These are phyloP conservation scores for Verticillium albo-atrum DNA, from an alignment of 2,329 filamentous ascomycete genomes.

Conservation along the genomic window DNA sequence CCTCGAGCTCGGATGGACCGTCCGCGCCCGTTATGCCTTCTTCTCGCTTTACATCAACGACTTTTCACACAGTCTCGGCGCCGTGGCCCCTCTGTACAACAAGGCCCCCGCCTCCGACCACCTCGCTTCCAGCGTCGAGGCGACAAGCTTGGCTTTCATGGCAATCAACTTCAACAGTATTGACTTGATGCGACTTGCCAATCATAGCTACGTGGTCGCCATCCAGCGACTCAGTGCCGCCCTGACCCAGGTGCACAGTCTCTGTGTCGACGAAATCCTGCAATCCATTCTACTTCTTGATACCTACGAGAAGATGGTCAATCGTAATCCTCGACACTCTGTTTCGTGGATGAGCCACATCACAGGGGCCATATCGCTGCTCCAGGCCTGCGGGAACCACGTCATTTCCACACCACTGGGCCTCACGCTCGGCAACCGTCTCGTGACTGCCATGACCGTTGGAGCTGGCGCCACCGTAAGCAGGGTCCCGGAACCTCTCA, in stretches of 20 bases:
- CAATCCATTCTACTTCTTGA: constrained; percentile 20
- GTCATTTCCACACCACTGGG: constrained; percentile 1
- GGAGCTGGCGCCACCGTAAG: neutral
- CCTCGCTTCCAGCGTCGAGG: constrained; percentile 17
- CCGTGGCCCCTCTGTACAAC: constrained; percentile 12
- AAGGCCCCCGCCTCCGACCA: constrained; percentile 5
- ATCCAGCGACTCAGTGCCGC: neutral
- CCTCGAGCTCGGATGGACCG: constrained; percentile 12
- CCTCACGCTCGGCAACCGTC: neutral
- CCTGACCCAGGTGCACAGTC: neutral
- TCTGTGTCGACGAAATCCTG: constrained; percentile 11
- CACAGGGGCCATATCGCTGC: constrained; percentile 14
- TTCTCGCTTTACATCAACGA: constrained; percentile 16
- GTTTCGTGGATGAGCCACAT: constrained; percentile 16
- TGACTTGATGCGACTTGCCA: constrained; percentile 6
- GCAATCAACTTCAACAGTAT: constrained; percentile 4
- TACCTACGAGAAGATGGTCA: constrained; percentile 20
- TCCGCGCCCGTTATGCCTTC: constrained; percentile 16
- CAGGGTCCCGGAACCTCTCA: neutral
- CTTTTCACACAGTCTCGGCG: constrained; percentile 15
- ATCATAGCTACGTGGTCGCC: constrained; percentile 1
- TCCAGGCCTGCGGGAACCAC: constrained; percentile 1
- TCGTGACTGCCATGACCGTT: constrained; percentile 5
- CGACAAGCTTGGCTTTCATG: constrained; percentile 17
- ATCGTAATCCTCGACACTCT: constrained; percentile 3